Evolutionary conservation across 257 asterid genomes (phyloP), one percentile per base, ranked within the genome.

Genomic region (Nicotiana paniculata): DNA sequence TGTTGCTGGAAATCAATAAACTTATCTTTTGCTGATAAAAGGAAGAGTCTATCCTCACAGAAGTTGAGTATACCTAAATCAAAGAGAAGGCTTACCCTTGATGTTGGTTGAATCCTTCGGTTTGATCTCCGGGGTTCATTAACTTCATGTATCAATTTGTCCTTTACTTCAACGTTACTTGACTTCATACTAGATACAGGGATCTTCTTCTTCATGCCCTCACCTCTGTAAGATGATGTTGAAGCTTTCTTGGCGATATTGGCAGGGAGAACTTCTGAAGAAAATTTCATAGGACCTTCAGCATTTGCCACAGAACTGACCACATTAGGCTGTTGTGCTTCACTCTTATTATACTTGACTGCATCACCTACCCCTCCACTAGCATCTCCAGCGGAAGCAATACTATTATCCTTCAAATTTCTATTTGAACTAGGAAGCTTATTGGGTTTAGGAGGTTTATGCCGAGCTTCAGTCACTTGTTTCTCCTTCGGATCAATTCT

Each of bases 41-140:
- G 3, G 12, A 24, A 16, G 51, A 48, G 62, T 48, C 43, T 7
- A 26, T 15, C 18, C 43, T 26, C 43, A 13, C 39, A 48, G 26
- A 74, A 43, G 15, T 24, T 13, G 15, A 51, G 39, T 15, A 48
- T 46, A 26, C 62, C 48, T 74, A 6, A 24, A 48, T 46, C 26
- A 8, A 74, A 74, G 46, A 75, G 77, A 54, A 64, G 58, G 46
- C 87, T 87, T 89, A 95, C 99, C 98, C 98, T 89, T 35, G 98
- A 97, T 48, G 99, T 97, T 35, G 99, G 99, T 88, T 95, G 98
- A 87, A 93, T 97, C 81, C 90, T 91, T 84, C 99, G 97, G 83
- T 90, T 92, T 81, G 99, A 97, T 85, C 99, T 90, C 81, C 99
- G 97, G 58, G 98, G 98, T 85, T 92, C 99, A 75, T 80, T 64